phyloP scores from a whole-genome alignment of 805 yeast genomes.

The Jamesozyma hellenica region DNA sequence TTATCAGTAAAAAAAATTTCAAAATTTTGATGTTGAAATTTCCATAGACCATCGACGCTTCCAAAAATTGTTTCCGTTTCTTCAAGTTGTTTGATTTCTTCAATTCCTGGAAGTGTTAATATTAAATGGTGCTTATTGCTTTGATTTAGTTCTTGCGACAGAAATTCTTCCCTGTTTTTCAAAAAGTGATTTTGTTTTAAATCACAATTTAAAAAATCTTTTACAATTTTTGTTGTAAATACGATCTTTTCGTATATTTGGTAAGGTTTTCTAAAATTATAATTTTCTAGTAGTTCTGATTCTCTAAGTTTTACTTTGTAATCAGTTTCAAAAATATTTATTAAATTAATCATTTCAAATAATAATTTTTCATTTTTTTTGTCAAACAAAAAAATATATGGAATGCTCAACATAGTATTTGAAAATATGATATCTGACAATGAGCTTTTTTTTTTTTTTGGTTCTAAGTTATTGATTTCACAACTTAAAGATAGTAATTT shows the following conservation, averaged over 20 bases:
- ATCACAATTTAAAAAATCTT: slow-evolving; percentile 24
- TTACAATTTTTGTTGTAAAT: slow-evolving; percentile 41
- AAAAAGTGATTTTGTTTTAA: slow-evolving; percentile 19
- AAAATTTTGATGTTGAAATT: slow-evolving; percentile 43
- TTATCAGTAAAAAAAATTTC: slow-evolving; percentile 41
- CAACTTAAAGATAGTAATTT: slow-evolving; percentile 44
- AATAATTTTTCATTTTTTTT: background rate
- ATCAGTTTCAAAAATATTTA: background rate
- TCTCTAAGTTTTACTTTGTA: background rate
- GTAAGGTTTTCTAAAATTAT: background rate
- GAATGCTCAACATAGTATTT: slow-evolving; percentile 48
- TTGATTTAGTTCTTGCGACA: slow-evolving; percentile 6
- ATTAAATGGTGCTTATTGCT: slow-evolving; percentile 8
- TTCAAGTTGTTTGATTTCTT: slow-evolving; percentile 19
- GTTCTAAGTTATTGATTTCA: slow-evolving; percentile 35
- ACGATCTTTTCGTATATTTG: slow-evolving; percentile 28
- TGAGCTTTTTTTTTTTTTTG: slow-evolving; percentile 36
- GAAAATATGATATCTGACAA: slow-evolving; percentile 57
- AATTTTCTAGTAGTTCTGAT: background rate
- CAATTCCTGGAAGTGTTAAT: slow-evolving; percentile 25
- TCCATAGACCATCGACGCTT: slow-evolving; percentile 52
- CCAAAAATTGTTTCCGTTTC: slow-evolving; percentile 29
- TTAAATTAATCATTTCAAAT: slow-evolving; percentile 1
- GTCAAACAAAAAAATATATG: slow-evolving; percentile 43
- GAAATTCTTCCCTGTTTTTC: slow-evolving; percentile 7